Percentiles rank a stretch among this genome's conserved stretches.
Conservation (phyloP, 495 filamentous ascomycete species). For the Penicillium crystallinum region DNA sequence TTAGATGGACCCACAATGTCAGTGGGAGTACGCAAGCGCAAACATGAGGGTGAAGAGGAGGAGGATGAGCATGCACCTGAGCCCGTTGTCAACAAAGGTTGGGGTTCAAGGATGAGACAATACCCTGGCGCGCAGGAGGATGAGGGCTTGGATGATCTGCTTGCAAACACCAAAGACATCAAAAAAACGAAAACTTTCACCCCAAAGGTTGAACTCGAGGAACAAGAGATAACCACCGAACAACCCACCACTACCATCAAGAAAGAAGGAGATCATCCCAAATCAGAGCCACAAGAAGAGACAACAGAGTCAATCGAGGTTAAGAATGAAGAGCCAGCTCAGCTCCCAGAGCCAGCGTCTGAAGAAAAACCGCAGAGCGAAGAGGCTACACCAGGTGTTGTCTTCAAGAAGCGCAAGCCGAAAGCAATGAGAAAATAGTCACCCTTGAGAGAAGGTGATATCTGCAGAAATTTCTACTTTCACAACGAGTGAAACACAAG, state of each 20-base stretch:
- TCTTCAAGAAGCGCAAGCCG: slow-evolving; percentile 90
- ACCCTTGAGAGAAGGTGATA: neutral
- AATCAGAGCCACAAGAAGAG: neutral
- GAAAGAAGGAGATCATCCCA: slow-evolving; percentile 12
- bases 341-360: neutral
- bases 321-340: slow-evolving; percentile 30
- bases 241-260: slow-evolving; percentile 5
- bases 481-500: neutral
- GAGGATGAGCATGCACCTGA: slow-evolving; percentile 58
- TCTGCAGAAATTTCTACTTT: neutral
- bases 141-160: slow-evolving; percentile 65
- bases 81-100: slow-evolving; percentile 58
- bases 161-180: slow-evolving; percentile 49
- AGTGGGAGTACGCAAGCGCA: slow-evolving; percentile 64
- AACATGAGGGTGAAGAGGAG: slow-evolving; percentile 53
- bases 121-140: slow-evolving; percentile 56
- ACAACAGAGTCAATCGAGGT: neutral
- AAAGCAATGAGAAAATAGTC: slow-evolving; percentile 56
- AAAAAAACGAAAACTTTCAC: slow-evolving; percentile 34
- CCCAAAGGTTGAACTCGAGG: slow-evolving; percentile 1
- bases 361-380: slow-evolving; percentile 27
- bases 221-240: neutral
- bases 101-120: slow-evolving; percentile 65
- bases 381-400: slow-evolving; percentile 40
- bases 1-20: slow-evolving; percentile 28